Conservation (phyloP, 176 grass and related monocot species). For the Typha latifolia region DNA sequence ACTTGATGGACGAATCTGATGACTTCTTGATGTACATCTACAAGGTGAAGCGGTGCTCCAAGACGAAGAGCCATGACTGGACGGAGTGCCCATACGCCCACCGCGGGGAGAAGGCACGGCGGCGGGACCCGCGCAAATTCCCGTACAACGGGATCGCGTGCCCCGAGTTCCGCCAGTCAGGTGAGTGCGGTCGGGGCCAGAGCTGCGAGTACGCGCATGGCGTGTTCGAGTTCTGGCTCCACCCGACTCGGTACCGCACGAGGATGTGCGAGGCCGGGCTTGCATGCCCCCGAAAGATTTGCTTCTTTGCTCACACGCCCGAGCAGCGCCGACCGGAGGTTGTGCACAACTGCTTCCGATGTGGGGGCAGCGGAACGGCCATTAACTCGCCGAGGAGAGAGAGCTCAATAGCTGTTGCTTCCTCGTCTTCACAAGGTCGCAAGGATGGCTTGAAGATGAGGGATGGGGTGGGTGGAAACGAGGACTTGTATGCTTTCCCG, state of each 20-base stretch:
- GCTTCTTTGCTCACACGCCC: conserved; percentile 24
- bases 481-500: not conserved
- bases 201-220: conserved; percentile 23
- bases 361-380: not conserved
- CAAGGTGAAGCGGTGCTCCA: conserved; percentile 19
- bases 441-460: not conserved
- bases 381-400: not conserved
- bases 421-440: not conserved
- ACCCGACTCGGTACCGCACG: conserved; percentile 23
- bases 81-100: conserved; percentile 10
- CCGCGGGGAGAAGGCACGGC: conserved; percentile 22
- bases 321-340: conserved; percentile 15
- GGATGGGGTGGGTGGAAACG: not conserved
- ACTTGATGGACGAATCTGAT: not conserved
- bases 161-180: conserved; percentile 16
- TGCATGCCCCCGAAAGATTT: conserved; percentile 10
- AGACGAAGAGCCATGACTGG: conserved; percentile 16
- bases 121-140: conserved; percentile 15
- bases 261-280: conserved; percentile 6
- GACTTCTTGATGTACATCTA: conserved; percentile 23
- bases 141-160: conserved; percentile 16
- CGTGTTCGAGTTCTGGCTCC: conserved; percentile 32
- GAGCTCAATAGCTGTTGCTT: not conserved
- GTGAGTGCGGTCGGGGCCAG: conserved; percentile 14
- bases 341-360: not conserved